Conservation (phyloP, 805 yeast species). For the Jamesozyma spencerorum region DNA sequence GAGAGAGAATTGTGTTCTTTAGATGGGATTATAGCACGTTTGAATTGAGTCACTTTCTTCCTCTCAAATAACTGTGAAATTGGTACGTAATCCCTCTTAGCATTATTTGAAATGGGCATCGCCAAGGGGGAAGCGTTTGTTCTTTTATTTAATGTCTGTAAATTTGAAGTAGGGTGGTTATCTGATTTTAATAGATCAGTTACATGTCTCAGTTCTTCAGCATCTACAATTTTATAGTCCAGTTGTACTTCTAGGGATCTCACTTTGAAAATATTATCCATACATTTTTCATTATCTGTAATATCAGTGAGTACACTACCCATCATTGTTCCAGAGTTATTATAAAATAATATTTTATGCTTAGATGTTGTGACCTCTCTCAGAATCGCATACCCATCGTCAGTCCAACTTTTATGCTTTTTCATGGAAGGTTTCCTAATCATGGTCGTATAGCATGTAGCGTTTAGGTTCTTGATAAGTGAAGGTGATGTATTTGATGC, state of each 20-base stretch:
- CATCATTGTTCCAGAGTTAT: conserved; percentile 22
- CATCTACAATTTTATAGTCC: conserved; percentile 36
- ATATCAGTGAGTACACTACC: conserved; percentile 20
- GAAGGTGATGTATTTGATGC: too few relatives aligned
- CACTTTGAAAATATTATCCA: conserved; percentile 38
- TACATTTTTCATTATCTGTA: conserved; percentile 11
- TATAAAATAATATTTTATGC: conserved; percentile 19
- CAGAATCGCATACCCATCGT: conserved; percentile 60
- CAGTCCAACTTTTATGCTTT: conserved; percentile 91
- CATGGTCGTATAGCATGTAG: conserved; percentile 35
- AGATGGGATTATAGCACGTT: conserved; percentile 9
- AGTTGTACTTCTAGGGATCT: conserved; percentile 58
- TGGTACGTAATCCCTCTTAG: conserved; percentile 5
- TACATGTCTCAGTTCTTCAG: conserved; percentile 11
- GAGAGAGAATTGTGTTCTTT: conserved; percentile 4
- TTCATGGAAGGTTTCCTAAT: conserved; percentile 66
- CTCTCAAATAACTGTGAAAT: conserved; percentile 10
- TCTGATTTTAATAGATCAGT: not conserved
- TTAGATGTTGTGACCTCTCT: conserved; percentile 11
- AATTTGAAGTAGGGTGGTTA: not conserved
- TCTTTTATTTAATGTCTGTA: not conserved
- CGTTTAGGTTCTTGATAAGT: too few relatives aligned
- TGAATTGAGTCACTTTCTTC: conserved; percentile 11
- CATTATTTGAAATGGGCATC: not conserved
- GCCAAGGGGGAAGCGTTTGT: not conserved